Percentiles rank a stretch among this genome's conserved stretches.
These are phyloP conservation scores for Lagenaria siceraria DNA, from an alignment of 306 rosid genomes.

Conservation along the genomic window DNA sequence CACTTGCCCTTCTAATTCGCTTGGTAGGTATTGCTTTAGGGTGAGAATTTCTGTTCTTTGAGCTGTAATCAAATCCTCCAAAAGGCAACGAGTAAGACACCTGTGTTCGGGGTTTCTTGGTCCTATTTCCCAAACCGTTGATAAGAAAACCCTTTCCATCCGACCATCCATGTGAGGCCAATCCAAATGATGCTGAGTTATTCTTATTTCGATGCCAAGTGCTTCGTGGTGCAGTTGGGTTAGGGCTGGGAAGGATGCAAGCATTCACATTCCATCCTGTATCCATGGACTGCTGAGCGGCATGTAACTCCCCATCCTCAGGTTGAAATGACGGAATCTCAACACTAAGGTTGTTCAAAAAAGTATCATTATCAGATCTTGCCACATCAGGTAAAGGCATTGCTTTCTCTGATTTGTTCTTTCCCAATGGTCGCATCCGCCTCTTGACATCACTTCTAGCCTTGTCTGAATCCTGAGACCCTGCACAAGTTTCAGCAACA, in stretches of 20 bases:
- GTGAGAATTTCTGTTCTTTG: slow-evolving; percentile 35
- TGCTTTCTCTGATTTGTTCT: slow-evolving; percentile 20
- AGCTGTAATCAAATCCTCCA: slow-evolving; percentile 45
- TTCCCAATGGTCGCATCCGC: slow-evolving; percentile 21
- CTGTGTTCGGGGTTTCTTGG: slow-evolving; percentile 86
- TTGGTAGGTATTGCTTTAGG: slow-evolving; percentile 60
- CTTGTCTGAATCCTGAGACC: slow-evolving; percentile 23
- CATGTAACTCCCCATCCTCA: slow-evolving; percentile 29
- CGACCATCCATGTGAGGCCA: slow-evolving; percentile 54
- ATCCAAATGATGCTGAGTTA: slow-evolving; percentile 40
- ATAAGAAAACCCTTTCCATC: slow-evolving; percentile 51
- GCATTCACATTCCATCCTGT: slow-evolving; percentile 43
- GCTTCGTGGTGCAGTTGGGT: slow-evolving; percentile 81
- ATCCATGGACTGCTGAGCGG: slow-evolving; percentile 41
- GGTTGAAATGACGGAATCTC: slow-evolving; percentile 50
- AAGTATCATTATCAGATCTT: slow-evolving; percentile 28
- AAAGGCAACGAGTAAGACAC: slow-evolving; percentile 71
- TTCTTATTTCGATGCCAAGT: slow-evolving; percentile 53
- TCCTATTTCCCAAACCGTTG: slow-evolving; percentile 67
- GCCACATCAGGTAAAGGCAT: slow-evolving; percentile 24
- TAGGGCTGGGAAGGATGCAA: slow-evolving; percentile 47
- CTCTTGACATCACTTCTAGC: slow-evolving; percentile 13
- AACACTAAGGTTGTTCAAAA: slow-evolving; percentile 36
- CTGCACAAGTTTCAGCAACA: slow-evolving; percentile 24
- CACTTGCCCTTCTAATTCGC: slow-evolving; percentile 70